Evolutionary conservation across 1,284 basidiomycete genomes (phyloP), one percentile per base, ranked within the genome.

Genomic region (Ganoderma leucocontextum): DNA sequence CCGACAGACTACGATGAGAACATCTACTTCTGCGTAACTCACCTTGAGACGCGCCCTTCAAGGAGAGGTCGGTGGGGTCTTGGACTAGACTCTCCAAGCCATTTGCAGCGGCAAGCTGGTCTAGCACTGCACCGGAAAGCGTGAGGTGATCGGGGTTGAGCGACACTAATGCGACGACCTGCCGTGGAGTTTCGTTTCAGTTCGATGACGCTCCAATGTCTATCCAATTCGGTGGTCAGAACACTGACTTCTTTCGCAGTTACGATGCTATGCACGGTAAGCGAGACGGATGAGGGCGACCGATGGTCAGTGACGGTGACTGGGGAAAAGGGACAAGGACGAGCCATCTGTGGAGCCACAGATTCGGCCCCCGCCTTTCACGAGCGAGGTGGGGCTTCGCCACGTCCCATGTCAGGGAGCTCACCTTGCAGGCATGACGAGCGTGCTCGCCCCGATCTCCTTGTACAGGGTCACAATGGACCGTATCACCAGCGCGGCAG

Each of bases 351-450:
- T 19, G 42, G 42, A 8, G 42, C 19, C 6, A 44, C 17, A 44
- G 44, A 47, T 8, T n/a, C 42, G 42, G 6, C 17, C 8, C 44
- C 44, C n/a, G n/a, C n/a, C 17, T 19, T 44, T 17, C 42, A 44
- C 15, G 42, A 6, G 42, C 19, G 44, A 22, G 8, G 19, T 47
- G 6, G 44, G n/a, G 44, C n/a, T 47, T 47, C n/a, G 44, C 44
- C n/a, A n/a, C n/a, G 6, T 19, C 19, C 44, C n/a, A 22, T 22
- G n/a, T 13, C 9, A 41, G 38, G 13, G 12, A 33, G n/a, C 76
- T 58, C 58, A 83, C 85, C 85, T 86, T n/a, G 85, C 85, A 36
- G 85, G 84, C 83, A 86, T 85, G 29, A 86, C 82, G 22, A 83
- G 75, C 4, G 85, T 87, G 69, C 80, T 80, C 17, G 83, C 80